Conservation (phyloP, 1,284 basidiomycete genomes). For the Pseudozyma sp. region DNA sequence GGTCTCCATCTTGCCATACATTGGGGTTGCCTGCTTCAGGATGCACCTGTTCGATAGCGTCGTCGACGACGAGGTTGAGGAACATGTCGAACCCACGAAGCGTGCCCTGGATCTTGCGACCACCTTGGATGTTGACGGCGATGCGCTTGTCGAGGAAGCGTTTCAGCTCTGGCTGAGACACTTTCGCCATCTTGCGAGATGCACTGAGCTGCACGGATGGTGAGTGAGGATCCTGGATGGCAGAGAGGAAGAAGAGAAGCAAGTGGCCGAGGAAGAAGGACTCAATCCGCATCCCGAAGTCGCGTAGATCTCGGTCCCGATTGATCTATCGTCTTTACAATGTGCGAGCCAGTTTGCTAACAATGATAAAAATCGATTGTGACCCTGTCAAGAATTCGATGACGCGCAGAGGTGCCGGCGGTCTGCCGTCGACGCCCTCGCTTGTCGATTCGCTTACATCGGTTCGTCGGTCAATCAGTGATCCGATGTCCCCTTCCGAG, state of each 20-base stretch:
- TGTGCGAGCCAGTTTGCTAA: neutral
- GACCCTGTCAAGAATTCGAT: neutral
- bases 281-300: slow-evolving; percentile 3
- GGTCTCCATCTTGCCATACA: slow-evolving; percentile 57
- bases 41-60: slow-evolving; percentile 85
- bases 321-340: neutral
- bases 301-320: slow-evolving; percentile 24
- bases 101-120: slow-evolving; percentile 93
- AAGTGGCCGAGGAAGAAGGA: neutral
- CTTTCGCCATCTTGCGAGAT: slow-evolving; percentile 56
- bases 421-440: neutral
- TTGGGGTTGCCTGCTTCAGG: slow-evolving; percentile 72
- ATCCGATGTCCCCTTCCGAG: neutral
- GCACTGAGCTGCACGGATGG: neutral
- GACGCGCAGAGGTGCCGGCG: slow-evolving; percentile 1
- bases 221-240: neutral
- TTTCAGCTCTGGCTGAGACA: slow-evolving; percentile 67
- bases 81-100: slow-evolving; percentile 98
- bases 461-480: neutral
- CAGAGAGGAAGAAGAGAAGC: neutral
- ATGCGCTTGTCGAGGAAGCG: slow-evolving; percentile 98
- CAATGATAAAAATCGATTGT: neutral
- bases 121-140: slow-evolving; percentile 94
- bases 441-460: slow-evolving; percentile 1
- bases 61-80: slow-evolving; percentile 96